A percentile compares a stretch with the other conserved stretches of the same genome.
phyloP scores from a whole-genome alignment of 257 asterid species.

The Fraxinus excelsior region DNA sequence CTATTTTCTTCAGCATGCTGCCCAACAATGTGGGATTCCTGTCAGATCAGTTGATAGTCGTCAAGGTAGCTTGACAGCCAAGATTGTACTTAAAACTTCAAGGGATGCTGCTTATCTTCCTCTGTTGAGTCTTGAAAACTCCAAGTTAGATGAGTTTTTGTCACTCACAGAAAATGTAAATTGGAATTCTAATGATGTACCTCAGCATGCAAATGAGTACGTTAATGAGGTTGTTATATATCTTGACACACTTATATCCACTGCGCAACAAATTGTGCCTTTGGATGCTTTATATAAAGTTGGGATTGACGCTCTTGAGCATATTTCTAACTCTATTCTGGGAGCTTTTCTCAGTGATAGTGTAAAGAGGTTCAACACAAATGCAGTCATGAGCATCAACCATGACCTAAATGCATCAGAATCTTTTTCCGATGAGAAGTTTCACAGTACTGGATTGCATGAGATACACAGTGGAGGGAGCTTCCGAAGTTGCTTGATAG shows the following conservation, averaged over 20 bases:
- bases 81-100: conserved; percentile 80
- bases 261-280: conserved; percentile 88
- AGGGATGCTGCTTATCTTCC: conserved; percentile 88
- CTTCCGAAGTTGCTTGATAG: conserved; percentile 47
- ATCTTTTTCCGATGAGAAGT: conserved; percentile 48
- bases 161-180: conserved; percentile 68
- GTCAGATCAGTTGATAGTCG: conserved; percentile 76
- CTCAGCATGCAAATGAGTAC: conserved; percentile 69
- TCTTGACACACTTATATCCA: conserved; percentile 82
- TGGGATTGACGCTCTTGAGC: conserved; percentile 79
- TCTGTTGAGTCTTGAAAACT: conserved; percentile 59
- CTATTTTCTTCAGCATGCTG: conserved; percentile 90
- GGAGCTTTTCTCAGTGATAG: conserved; percentile 42
- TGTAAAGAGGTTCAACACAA: conserved; percentile 49
- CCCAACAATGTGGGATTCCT: conserved; percentile 94
- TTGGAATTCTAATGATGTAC: conserved; percentile 73
- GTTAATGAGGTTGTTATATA: conserved; percentile 74
- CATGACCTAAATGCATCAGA: conserved; percentile 43
- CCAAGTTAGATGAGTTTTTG: conserved; percentile 78
- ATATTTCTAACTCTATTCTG: conserved; percentile 45
- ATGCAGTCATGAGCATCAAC: conserved; percentile 43
- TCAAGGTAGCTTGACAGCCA: conserved; percentile 75
- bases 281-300: conserved; percentile 82
- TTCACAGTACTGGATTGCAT: conserved; percentile 45
- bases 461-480: conserved; percentile 47